Conservation (phyloP, 345 rosid species). For the Combretum micranthum region DNA sequence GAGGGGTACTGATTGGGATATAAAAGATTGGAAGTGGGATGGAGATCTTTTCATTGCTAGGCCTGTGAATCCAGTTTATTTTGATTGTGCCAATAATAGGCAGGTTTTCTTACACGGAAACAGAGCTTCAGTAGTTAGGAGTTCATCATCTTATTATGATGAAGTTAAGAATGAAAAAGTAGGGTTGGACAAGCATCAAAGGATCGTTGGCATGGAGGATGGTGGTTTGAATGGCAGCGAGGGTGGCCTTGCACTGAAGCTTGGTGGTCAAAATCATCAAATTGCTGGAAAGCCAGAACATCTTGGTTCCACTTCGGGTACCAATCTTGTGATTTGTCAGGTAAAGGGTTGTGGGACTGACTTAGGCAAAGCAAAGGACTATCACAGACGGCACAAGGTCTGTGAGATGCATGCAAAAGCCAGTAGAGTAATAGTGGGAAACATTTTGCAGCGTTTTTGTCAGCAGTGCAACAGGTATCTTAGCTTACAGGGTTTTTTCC, state of each 20-base stretch:
- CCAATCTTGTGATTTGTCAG: conserved; percentile 69
- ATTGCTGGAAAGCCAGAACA: conserved; percentile 32
- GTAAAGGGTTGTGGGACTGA: conserved; percentile 91
- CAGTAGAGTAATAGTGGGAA: conserved; percentile 66
- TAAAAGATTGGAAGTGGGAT: conserved; percentile 99
- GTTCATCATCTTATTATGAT: conserved; percentile 61
- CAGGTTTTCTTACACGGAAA: conserved; percentile 47
- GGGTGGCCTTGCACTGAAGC: conserved; percentile 63
- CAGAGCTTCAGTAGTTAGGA: conserved; percentile 28
- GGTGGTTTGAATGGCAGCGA: conserved; percentile 29
- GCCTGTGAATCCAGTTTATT: conserved; percentile 41
- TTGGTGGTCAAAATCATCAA: conserved; percentile 55
- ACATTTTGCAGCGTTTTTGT: conserved; percentile 86
- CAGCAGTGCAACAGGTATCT: conserved; percentile 97
- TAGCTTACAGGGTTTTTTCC: background rate
- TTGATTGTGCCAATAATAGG: conserved; percentile 25
- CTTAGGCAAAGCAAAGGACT: conserved; percentile 79
- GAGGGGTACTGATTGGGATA: conserved; percentile 73
- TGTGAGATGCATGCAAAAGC: conserved; percentile 94
- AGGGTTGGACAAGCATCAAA: conserved; percentile 66
- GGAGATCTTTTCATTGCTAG: conserved; percentile 92
- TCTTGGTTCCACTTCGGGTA: conserved; percentile 22
- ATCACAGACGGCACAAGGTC: conserved; percentile 88
- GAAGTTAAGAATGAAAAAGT: conserved; percentile 38
- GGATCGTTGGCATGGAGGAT: conserved; percentile 58